Base-by-base conservation (phyloP, 768 basidiomycete species). In the Piloderma croceum region DNA sequence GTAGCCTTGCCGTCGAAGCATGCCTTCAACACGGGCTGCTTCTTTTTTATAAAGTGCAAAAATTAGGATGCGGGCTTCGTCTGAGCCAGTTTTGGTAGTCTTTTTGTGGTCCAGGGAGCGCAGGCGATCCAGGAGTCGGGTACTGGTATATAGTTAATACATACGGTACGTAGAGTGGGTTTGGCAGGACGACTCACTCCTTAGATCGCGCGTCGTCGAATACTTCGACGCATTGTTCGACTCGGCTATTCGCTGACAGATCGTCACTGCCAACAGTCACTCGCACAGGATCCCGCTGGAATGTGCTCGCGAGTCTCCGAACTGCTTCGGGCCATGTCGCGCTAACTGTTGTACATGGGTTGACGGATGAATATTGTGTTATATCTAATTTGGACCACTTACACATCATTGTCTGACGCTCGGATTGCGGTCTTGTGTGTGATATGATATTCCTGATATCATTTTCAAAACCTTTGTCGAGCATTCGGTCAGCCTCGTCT, bases 21-120 rank as follows among this genome's bases (percentile, higher is more conserved):
- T 84, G 50, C 76, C 70, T 57, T 90, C 90, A 2, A 99, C 79
- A n/a, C 96, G 76, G 13, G 87, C 76, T 6, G 93, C 90, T 61
- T 97, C 96, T 59, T 92, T 94, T 67, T 99, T 99, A 71, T 99
- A 99, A 27, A 98, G 71, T 12, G 88, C 94, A 58, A 99, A 99
- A 20, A 99, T 76, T 24, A 99, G 78, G 44, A 90, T 76, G 25
- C 89, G 83, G 7, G 83, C 70, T 18, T 83, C 81, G 34, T 54
- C 64, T 37, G 64, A 61, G 36, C 67, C 69, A 41, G 65, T 69
- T 33, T 58, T 69, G 41, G 71, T 69, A n/a, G 62, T 73, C 50
- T 85, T 83, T 56, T 81, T 79, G 61, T 79, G 77, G 10, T 68
- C 57, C 13, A 84, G 62, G 3, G 63, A 60, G 24, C 66, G 73